phyloP scores from a whole-genome alignment of 495 filamentous ascomycete species.

The Neurospora tetrasperma region DNA sequence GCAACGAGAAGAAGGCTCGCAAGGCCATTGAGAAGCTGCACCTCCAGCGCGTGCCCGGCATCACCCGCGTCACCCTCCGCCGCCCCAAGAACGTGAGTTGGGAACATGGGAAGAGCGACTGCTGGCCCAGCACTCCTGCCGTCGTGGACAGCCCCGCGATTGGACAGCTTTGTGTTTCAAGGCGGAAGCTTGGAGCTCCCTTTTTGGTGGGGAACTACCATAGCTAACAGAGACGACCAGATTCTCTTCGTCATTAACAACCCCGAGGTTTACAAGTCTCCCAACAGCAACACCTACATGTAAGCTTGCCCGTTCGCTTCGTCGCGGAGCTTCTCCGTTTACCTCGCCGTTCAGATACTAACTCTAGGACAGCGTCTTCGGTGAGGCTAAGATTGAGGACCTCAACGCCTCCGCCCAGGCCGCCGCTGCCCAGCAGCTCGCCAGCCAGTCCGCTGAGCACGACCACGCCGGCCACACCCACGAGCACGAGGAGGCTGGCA shows the following conservation, averaged over 20 bases:
- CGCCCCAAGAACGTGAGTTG: constrained; percentile 91
- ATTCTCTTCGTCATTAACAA: constrained; percentile 99
- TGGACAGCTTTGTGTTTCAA: background rate
- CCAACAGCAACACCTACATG: constrained; percentile 99
- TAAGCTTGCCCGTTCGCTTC: constrained; percentile 36
- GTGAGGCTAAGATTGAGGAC: constrained; percentile 99
- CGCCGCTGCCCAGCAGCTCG: constrained; percentile 82
- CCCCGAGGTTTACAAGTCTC: constrained; percentile 98
- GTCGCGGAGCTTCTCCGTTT: background rate
- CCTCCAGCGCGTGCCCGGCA: constrained; percentile 89
- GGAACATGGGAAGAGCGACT: background rate
- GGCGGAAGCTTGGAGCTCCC: background rate
- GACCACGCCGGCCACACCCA: constrained; percentile 48
- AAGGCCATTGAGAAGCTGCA: constrained; percentile 98
- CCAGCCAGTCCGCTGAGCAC: constrained; percentile 64
- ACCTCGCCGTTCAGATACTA: background rate
- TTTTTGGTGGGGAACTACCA: background rate
- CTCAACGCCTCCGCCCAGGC: constrained; percentile 95
- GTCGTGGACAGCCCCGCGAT: background rate
- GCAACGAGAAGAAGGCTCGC: constrained; percentile 99
- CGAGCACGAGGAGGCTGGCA: constrained; percentile 59
- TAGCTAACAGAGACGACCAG: constrained; percentile 38
- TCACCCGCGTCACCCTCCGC: constrained; percentile 94
- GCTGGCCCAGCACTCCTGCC: background rate
- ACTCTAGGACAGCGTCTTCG: constrained; percentile 68